Evolutionary conservation across 139 green algal genomes (phyloP), one percentile per base, ranked within the genome.

Genomic region (Mesotaenium endlicherianum): DNA sequence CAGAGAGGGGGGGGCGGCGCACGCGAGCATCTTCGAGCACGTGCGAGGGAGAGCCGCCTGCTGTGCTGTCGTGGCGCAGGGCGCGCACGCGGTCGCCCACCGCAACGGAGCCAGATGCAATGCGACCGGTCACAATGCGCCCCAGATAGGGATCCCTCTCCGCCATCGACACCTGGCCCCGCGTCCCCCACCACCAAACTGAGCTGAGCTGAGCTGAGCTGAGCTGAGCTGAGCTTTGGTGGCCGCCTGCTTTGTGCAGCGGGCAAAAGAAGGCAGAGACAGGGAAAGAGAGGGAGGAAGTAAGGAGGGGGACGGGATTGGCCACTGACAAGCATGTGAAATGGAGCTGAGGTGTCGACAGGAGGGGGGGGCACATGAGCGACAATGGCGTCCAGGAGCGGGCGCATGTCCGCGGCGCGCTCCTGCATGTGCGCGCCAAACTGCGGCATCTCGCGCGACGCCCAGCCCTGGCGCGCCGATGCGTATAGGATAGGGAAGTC

Each of bases 401-500:
- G 93, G 1, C 41, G 75, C 92, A 97, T 94, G 80, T 72, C 60
- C 20, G 36, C 60, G 14, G 82, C 77, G 3, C 41, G 70, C 26
- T 31, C 20, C 64, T 41, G 50, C 39, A 50, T 50, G 41, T 68
- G 16, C 14, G 75, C 4, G 59, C 16, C 17, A 8, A 42, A 6
- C 31, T 42, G 77, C 42, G 26, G 47, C 81, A 89, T 71, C 2
- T 72, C 36, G 41, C 2, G 1, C 17, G 38, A 71, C 20, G 64
- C 80, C 75, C 76, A 89, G 26, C 87, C 93, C 75, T 94, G 79
- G 31, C 91, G 89, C 1, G 92, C 91, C 16, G 90, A 94, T 1
- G 93, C 92, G 58, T 96, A 97, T 1, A 97, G 88, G 68, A 94
- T 72, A 0, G 92, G 91, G 86, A 97, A 97, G 88, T 97, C 94